Evolutionary conservation across 768 basidiomycete genomes (phyloP).

Genomic region (Suillus tomentosus): DNA sequence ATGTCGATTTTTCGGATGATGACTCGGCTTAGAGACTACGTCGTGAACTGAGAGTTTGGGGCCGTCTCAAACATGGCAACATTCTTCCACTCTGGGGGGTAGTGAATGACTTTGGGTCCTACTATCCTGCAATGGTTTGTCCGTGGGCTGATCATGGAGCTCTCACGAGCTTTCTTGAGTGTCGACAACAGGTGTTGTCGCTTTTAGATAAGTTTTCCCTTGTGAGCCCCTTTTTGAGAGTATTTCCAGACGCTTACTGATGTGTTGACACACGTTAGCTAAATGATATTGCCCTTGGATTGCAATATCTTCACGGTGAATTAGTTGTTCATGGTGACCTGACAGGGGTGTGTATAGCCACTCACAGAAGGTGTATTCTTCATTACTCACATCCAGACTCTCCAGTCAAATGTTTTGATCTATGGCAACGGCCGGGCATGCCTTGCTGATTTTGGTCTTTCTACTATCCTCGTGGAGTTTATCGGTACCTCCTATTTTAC

Average conservation of each 20-base stretch:
- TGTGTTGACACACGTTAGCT: neutral
- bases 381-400: neutral
- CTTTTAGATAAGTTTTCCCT: conserved; percentile 17
- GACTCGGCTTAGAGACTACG: conserved; percentile 15
- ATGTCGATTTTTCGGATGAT: neutral
- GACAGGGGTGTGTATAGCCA: conserved; percentile 2
- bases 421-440: conserved; percentile 41
- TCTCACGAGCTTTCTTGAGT: conserved; percentile 19
- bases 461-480: conserved; percentile 25
- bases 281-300: neutral
- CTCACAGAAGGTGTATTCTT: neutral
- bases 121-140: conserved; percentile 24
- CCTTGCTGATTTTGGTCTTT: conserved; percentile 51
- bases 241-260: neutral
- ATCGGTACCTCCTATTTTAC: conserved; percentile 31
- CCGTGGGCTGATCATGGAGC: conserved; percentile 23
- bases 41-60: conserved; percentile 28
- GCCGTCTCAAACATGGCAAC: conserved; percentile 21
- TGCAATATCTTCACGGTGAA: conserved; percentile 6
- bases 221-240: conserved; percentile 13
- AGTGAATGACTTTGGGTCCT: conserved; percentile 22
- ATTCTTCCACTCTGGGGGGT: conserved; percentile 24
- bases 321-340: conserved; percentile 12
- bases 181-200: conserved; percentile 4
- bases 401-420: conserved; percentile 46